These are phyloP conservation scores for Penicillium dipodomyicola DNA, from an alignment of 495 filamentous ascomycete species.

Conservation along the genomic window DNA sequence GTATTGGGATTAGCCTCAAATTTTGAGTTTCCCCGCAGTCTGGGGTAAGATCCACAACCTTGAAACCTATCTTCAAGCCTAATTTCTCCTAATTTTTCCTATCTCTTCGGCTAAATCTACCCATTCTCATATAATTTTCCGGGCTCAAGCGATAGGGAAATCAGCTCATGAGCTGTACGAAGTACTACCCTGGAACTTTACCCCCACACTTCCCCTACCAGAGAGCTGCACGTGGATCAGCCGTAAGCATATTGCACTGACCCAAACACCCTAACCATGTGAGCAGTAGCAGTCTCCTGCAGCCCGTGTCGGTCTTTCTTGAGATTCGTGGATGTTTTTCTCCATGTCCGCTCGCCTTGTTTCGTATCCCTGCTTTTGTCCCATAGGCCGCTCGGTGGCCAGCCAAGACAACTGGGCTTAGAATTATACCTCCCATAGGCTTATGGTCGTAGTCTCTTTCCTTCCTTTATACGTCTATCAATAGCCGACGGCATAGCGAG, in stretches of 20 bases:
- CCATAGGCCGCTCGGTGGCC: conserved; percentile 13
- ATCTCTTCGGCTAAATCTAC: conserved; percentile 4
- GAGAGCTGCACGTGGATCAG: neutral
- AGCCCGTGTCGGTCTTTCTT: conserved; percentile 1
- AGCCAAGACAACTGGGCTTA: conserved; percentile 13
- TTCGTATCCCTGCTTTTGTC: neutral
- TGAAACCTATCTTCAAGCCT: neutral
- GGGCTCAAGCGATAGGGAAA: neutral
- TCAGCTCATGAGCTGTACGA: neutral
- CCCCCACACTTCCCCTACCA: conserved; percentile 5
- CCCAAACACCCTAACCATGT: conserved; percentile 3
- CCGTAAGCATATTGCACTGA: neutral
- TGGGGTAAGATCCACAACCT: conserved; percentile 4
- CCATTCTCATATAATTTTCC: neutral
- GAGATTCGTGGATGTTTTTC: conserved; percentile 28
- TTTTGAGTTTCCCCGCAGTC: conserved; percentile 9
- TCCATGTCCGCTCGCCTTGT: conserved; percentile 16
- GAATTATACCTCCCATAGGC: conserved; percentile 10
- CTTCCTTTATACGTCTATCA: conserved; percentile 1
- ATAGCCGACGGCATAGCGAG: conserved; percentile 8
- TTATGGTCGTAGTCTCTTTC: neutral
- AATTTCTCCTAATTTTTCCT: neutral
- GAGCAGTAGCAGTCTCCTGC: neutral
- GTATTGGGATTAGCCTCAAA: neutral
- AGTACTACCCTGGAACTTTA: neutral